A percentile compares a stretch with the other conserved stretches of the same genome.
Evolutionary conservation across 805 yeast species (phyloP).

Genomic region (Ogataea pini): DNA sequence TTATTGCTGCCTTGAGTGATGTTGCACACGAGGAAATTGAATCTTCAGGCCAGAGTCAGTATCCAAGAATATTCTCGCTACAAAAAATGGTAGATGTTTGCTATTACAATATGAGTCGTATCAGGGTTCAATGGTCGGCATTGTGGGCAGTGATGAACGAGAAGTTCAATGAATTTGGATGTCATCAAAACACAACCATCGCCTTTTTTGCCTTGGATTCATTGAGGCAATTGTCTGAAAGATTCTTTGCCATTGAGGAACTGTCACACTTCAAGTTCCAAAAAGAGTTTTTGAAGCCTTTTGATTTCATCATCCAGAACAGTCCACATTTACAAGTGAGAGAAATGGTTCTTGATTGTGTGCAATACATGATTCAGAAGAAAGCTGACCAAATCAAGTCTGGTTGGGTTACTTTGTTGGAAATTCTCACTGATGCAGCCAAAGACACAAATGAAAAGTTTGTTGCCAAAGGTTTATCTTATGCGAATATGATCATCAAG

Average conservation of each 20-base stretch:
- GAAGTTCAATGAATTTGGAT: conserved; percentile 82
- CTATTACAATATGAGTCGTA: conserved; percentile 95
- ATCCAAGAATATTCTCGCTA: conserved; percentile 88
- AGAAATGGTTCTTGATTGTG: conserved; percentile 87
- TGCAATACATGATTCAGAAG: conserved; percentile 78
- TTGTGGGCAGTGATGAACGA: conserved; percentile 93
- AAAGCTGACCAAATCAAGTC: conserved; percentile 76
- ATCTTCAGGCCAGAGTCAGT: conserved; percentile 74
- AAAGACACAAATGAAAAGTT: conserved; percentile 54
- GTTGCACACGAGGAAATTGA: conserved; percentile 91
- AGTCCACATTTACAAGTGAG: conserved; percentile 70
- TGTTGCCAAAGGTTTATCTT: conserved; percentile 63
- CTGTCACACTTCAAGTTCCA: conserved; percentile 94
- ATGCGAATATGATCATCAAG: conserved; percentile 60
- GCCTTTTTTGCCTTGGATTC: conserved; percentile 93
- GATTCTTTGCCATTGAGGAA: conserved; percentile 92
- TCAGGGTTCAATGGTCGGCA: conserved; percentile 94
- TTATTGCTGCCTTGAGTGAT: conserved; percentile 82
- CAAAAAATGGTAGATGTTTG: conserved; percentile 97
- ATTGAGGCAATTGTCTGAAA: conserved; percentile 84
- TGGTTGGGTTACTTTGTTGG: conserved; percentile 92
- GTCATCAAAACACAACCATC: conserved; percentile 72
- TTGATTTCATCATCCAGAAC: conserved; percentile 72
- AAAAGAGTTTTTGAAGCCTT: conserved; percentile 89
- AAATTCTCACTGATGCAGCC: conserved; percentile 75